These are phyloP conservation scores for Patellaria atrata DNA, from an alignment of 495 filamentous ascomycete genomes.

Conservation along the genomic window DNA sequence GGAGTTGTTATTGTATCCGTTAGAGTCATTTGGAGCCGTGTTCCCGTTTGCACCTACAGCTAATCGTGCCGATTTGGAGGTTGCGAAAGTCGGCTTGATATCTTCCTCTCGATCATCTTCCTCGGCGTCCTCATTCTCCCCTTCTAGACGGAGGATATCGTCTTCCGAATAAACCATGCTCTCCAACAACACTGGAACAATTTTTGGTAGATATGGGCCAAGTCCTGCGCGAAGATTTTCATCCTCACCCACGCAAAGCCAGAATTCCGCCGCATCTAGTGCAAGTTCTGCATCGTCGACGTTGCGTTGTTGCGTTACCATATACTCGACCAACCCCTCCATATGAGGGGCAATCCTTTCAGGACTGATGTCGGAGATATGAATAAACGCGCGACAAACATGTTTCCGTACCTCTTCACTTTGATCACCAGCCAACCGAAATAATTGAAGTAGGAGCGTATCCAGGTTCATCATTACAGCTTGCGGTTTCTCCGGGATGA, in stretches of 20 bases:
- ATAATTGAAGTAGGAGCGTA: conserved; percentile 62
- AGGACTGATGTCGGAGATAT: conserved; percentile 78
- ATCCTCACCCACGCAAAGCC: conserved; percentile 87
- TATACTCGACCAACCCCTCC: conserved; percentile 80
- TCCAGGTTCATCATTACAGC: conserved; percentile 65
- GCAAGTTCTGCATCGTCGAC: conserved; percentile 78
- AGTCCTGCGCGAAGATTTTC: conserved; percentile 56
- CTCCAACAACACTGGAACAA: conserved; percentile 79
- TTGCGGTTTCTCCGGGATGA: conserved; percentile 67
- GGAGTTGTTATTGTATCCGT: conserved; percentile 18
- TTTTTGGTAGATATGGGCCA: conserved; percentile 62
- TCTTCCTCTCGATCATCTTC: conserved; percentile 81
- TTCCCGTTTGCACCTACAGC: conserved; percentile 35
- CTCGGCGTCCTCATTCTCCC: conserved; percentile 73
- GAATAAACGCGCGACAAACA: conserved; percentile 85
- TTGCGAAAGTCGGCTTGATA: conserved; percentile 86
- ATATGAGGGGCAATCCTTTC: conserved; percentile 85
- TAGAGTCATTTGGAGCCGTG: conserved; percentile 36
- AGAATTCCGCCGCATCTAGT: conserved; percentile 93
- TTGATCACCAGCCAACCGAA: conserved; percentile 60
- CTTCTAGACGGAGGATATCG: conserved; percentile 71
- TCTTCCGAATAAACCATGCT: conserved; percentile 97
- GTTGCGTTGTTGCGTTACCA: conserved; percentile 73
- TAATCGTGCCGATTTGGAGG: conserved; percentile 43
- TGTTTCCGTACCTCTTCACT: conserved; percentile 70